phyloP scores from a whole-genome alignment of 1,284 basidiomycete genomes.

The Moesziomyces parantarcticus region DNA sequence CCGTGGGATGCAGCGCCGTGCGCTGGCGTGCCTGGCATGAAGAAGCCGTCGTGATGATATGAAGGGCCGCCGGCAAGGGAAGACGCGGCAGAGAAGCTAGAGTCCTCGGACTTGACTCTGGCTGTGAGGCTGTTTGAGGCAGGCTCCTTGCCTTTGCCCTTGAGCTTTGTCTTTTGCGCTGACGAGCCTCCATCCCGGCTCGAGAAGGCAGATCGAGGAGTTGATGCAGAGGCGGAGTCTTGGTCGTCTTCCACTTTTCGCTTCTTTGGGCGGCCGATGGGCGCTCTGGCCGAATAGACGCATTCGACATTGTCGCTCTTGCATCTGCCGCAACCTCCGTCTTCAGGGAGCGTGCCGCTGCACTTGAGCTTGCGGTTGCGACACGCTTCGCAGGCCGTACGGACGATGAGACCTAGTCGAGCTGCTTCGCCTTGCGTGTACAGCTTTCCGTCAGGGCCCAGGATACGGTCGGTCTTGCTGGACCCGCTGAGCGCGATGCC shows the following conservation, averaged over 20 bases:
- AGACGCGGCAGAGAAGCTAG: neutral
- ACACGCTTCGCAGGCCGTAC: slow-evolving; percentile 59
- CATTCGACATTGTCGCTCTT: slow-evolving; percentile 43
- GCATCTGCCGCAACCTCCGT: slow-evolving; percentile 50
- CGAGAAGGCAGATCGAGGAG: slow-evolving; percentile 1
- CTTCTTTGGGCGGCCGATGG: slow-evolving; percentile 59
- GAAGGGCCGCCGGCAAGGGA: neutral
- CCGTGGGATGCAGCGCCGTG: neutral
- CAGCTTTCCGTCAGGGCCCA: slow-evolving; percentile 43
- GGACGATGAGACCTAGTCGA: slow-evolving; percentile 44
- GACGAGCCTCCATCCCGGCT: neutral
- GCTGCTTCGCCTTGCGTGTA: slow-evolving; percentile 52
- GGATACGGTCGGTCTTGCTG: slow-evolving; percentile 29
- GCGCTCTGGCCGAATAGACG: slow-evolving; percentile 50
- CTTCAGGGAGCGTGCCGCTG: slow-evolving; percentile 40
- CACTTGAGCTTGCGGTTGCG: slow-evolving; percentile 60
- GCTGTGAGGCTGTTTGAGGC: neutral
- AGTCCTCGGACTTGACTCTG: slow-evolving; percentile 22
- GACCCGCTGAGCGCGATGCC: neutral
- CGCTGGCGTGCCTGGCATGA: neutral
- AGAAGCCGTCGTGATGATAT: neutral
- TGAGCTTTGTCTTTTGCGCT: neutral
- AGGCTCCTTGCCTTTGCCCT: slow-evolving; percentile 8
- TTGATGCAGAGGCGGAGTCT: slow-evolving; percentile 1
- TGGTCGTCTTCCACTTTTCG: slow-evolving; percentile 35